Evolutionary conservation across 176 grass and related monocot species (phyloP), one percentile per base, ranked within the genome.

Genomic region (Aegilops tauschii): DNA sequence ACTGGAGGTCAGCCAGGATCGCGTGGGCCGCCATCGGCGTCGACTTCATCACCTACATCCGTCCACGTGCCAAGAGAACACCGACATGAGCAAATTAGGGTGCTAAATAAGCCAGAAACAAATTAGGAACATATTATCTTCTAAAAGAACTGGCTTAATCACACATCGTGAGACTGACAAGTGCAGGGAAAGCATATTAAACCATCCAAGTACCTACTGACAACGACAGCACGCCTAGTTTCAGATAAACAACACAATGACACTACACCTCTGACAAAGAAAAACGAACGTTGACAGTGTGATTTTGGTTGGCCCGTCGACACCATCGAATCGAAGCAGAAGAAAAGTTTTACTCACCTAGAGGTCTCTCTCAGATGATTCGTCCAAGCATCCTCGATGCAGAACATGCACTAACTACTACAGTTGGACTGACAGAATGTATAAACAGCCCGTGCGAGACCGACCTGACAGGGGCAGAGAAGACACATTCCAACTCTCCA

Each of bases 1-100:
- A 76, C 68, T 83, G 96, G 69, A 96, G 86, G 85, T 92, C 93
- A 12, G 96, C 89, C 31, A 96, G 69, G 79, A 93, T 90, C 23
- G 92, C 92, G 39, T 90, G 92, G 23, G 94, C 87, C 12, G 90
- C 85, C 59, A 80, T 94, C 0, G 92, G 94, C 5, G 97, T 93
- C 82, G 90, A 77, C 77, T 94, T 93, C 69, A 93, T 63, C 79
- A 96, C 82, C 94, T 93, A 77, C 54, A 49, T 3, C 3, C 77
- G 37, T 3, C 9, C 77, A 50, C 3, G 42, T 62, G 27, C 49
- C 36, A 81, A 5, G 18, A 78, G 23, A 31, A 49, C 16, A 31
- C 14, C 14, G 31, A 39, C 16, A 12, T 8, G 14, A 12, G 40
- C 21, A 62, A 4, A 5, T 36, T 10, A 12, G 9, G 18, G 12